These are phyloP conservation scores for Lichtheimia corymbifera DNA, from an alignment of 371 early-diverging fungal genomes.

Conservation along the genomic window DNA sequence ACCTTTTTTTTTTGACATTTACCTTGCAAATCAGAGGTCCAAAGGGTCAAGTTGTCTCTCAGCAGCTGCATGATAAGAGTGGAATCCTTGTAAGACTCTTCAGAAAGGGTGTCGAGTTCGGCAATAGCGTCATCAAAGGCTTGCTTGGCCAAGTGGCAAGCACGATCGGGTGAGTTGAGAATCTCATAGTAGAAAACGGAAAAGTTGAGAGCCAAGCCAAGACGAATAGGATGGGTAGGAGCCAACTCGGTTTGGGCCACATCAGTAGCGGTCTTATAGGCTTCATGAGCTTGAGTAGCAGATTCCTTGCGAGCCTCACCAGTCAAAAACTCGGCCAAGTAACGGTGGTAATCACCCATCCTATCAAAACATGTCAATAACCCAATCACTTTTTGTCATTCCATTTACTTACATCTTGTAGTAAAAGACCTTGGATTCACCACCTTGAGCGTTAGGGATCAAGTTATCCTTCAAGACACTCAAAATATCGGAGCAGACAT, in stretches of 20 bases:
- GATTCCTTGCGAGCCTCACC: constrained; percentile 89
- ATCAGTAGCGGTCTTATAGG: constrained; percentile 96
- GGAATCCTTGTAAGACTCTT: constrained; percentile 99
- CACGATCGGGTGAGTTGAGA: constrained; percentile 97
- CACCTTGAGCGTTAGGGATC: constrained; percentile 83
- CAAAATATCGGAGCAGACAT: constrained; percentile 96
- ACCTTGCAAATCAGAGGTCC: constrained; percentile 97
- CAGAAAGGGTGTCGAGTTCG: constrained; percentile 97
- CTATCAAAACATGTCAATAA: constrained; percentile 29
- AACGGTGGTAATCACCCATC: constrained; percentile 99
- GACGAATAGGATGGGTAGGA: constrained; percentile 98
- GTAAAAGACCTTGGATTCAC: constrained; percentile 98
- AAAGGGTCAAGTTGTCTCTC: constrained; percentile 99
- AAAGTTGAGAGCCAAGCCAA: constrained; percentile 99
- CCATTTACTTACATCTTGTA: constrained; percentile 85
- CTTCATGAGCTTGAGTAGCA: constrained; percentile 87
- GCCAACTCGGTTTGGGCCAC: constrained; percentile 93
- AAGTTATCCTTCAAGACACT: constrained; percentile 88
- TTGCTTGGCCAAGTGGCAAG: constrained; percentile 98
- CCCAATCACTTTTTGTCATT: background rate
- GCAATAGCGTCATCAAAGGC: constrained; percentile 99
- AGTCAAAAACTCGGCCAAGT: constrained; percentile 97
- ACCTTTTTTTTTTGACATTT: background rate
- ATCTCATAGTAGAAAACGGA: constrained; percentile 99
- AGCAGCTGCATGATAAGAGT: constrained; percentile 99